Base-by-base conservation (phyloP, 148 eudicot genomes). In the Dysphania ambrosioides region DNA sequence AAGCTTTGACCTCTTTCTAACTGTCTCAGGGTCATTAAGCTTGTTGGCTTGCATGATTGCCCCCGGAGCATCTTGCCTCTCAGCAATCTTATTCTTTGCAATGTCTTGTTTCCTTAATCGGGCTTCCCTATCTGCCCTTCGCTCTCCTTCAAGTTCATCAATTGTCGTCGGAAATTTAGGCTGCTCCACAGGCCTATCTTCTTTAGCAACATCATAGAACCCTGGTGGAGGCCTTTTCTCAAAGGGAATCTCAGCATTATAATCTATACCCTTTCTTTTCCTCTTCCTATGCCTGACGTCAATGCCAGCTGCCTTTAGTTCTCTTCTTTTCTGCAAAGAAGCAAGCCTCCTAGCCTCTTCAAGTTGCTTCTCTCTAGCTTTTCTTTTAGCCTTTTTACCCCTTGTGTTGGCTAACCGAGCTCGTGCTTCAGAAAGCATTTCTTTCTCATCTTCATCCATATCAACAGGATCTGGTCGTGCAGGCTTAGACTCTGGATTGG, bases 371-470 rank as follows among this genome's bases (percentile, higher is more conserved):
- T 96, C 99, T 73, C 99, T 83, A 51, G 99, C 99, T 87, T 96
- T 96, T 72, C 99, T 79, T 82, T 96, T 96, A 60, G 99, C 99
- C 84, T 96, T 96, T 80, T 96, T 96, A 49, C 99, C 99, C 76
- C 97, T 85, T 11, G 97, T 92, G 78, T 96, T 96, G 36, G 99
- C 97, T 67, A 92, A 85, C 67, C 99, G 84, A 73, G 99, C 99
- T 57, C 99, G 81, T 68, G 97, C 97, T 89, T 96, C 99, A 8
- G 99, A 96, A 71, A 96, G 95, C 99, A 96, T 96, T 87, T 96
- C 99, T 77, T 96, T 96, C 85, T 96, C 99, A 80, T 96, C 99
- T 76, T 96, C 99, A 75, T 96, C 99, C 99, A 96, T 96, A 71
- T 96, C 99, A 78, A 96, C 99, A 40, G 99, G 99, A 65, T 96